These are phyloP conservation scores for Cutaneotrichosporon arboriforme DNA, from an alignment of 1,284 basidiomycete species.

Conservation along the genomic window DNA sequence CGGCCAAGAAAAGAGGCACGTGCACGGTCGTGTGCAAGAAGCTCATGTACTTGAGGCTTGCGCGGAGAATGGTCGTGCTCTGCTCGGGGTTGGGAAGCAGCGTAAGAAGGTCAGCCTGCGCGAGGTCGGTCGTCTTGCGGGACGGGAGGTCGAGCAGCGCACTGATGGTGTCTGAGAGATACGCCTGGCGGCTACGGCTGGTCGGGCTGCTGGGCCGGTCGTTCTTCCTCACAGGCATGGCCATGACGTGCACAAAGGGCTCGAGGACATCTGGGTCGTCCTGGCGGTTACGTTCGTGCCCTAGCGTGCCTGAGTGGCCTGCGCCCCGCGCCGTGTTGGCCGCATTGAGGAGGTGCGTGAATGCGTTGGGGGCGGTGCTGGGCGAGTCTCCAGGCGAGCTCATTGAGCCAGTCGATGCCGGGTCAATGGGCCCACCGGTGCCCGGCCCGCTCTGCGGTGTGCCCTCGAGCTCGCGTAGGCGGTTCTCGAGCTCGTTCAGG, in stretches of 20 bases:
- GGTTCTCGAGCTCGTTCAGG: constrained; percentile 16
- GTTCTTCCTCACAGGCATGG: constrained; percentile 8
- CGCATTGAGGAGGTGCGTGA: constrained; percentile 14
- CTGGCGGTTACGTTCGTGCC: constrained; percentile 12
- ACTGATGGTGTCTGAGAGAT: constrained; percentile 2
- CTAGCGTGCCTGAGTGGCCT: constrained; percentile 5
- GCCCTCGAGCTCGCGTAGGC: constrained; percentile 14
- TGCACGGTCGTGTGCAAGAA: constrained; percentile 28
- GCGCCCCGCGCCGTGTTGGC: constrained; percentile 1
- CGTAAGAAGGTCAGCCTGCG: constrained; percentile 22
- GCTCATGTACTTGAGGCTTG: constrained; percentile 19
- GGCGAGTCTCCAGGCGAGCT: constrained; percentile 11
- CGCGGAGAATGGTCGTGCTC: constrained; percentile 20
- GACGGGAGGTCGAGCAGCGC: constrained; percentile 17
- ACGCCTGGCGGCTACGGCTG: constrained; percentile 2
- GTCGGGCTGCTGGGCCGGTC: constrained; percentile 12
- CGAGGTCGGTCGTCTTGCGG: constrained; percentile 19
- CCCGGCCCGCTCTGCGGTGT: background rate
- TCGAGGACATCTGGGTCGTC: constrained; percentile 24
- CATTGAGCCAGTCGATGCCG: background rate
- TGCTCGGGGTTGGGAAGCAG: constrained; percentile 16
- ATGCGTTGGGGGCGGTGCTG: constrained; percentile 10
- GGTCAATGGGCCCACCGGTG: background rate
- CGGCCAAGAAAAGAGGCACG: constrained; percentile 22
- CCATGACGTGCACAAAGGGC: constrained; percentile 23